Base-by-base conservation (phyloP, 179 eudicot species). In the Monotropa hypopitys region DNA sequence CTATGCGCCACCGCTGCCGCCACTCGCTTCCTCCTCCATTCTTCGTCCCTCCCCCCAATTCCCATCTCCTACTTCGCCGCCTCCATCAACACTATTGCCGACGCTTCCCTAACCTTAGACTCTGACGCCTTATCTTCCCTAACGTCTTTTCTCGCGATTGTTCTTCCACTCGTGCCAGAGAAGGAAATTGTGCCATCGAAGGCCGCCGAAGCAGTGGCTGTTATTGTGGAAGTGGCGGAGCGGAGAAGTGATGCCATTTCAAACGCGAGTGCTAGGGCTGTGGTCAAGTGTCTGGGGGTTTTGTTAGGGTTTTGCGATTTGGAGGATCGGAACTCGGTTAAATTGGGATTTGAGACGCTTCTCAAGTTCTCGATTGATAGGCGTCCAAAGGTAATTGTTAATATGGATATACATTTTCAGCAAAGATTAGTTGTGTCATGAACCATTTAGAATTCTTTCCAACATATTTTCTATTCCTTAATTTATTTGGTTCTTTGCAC, bases 31-130 rank as follows among this genome's bases (percentile, higher is more conserved):
- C 76, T 93, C 72, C 81, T 95, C 49, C 77, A 78, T 16, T 84
- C 91, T 18, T 86, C 87, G 42, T 87, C 92, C 3, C 85, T 89
- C 23, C 83, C 89, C 2, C 89, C 88, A 40, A 76, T 89, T 21
- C 93, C 97, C 11, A 71, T 90, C 76, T 90, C 95, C 23, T 95
- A 95, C 90, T 95, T 93, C 80, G 91, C 97, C 72, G 91, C 96
- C 78, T 38, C 92, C 20, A 86, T 95, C 12, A 43, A 84, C 16
- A 78, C 90, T 49, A 77, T 90, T 70, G 86, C 92, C 21, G 72
- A 71, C 8, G 51, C 84, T 10, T 77, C 81, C 46, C 35, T 73
- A 5, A 51, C 77, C 50, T 82, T 80, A 26, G 97, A 90, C 80
- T 75, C 89, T 61, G 81, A 75, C 45, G 92, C 90, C 5, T 56